These are phyloP conservation scores for Venturia oleaginea DNA, from an alignment of 2,329 filamentous ascomycete genomes.

Conservation along the genomic window DNA sequence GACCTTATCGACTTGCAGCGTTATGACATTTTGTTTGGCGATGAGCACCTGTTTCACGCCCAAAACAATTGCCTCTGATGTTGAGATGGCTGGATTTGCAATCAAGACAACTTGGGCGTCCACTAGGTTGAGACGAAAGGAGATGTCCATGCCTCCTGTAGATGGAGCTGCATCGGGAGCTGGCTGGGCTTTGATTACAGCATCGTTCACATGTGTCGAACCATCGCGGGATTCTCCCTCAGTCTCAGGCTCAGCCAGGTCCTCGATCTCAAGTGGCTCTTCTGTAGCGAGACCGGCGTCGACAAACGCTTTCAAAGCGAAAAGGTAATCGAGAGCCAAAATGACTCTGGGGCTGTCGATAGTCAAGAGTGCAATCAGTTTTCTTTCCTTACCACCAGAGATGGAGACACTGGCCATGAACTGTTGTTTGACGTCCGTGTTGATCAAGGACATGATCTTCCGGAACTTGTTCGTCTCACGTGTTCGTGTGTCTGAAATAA, in stretches of 20 bases:
- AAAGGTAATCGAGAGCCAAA: slow-evolving; percentile 90
- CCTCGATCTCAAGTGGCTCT: slow-evolving; percentile 52
- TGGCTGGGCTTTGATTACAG: background rate
- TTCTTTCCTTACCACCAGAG: slow-evolving; percentile 71
- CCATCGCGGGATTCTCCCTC: slow-evolving; percentile 7
- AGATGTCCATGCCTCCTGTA: slow-evolving; percentile 57
- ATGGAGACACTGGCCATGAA: slow-evolving; percentile 97
- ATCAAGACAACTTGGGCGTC: slow-evolving; percentile 96
- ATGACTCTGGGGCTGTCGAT: slow-evolving; percentile 93
- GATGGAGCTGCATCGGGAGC: slow-evolving; percentile 25
- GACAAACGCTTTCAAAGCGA: slow-evolving; percentile 78
- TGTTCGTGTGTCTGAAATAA: slow-evolving; percentile 83
- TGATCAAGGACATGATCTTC: slow-evolving; percentile 95
- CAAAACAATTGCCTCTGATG: slow-evolving; percentile 90
- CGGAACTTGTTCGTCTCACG: slow-evolving; percentile 90
- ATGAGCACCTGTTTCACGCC: slow-evolving; percentile 89
- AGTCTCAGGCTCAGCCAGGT: slow-evolving; percentile 44
- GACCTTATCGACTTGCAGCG: slow-evolving; percentile 84
- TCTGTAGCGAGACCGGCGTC: slow-evolving; percentile 54
- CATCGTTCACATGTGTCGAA: slow-evolving; percentile 4
- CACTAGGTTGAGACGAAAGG: slow-evolving; percentile 87
- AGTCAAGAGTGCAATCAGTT: slow-evolving; percentile 81
- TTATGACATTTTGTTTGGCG: slow-evolving; percentile 88
- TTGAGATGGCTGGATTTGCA: slow-evolving; percentile 81
- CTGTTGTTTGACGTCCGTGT: slow-evolving; percentile 84